Conservation (phyloP, 2,329 filamentous ascomycete genomes). For the Colletotrichum lindemuthianum region DNA sequence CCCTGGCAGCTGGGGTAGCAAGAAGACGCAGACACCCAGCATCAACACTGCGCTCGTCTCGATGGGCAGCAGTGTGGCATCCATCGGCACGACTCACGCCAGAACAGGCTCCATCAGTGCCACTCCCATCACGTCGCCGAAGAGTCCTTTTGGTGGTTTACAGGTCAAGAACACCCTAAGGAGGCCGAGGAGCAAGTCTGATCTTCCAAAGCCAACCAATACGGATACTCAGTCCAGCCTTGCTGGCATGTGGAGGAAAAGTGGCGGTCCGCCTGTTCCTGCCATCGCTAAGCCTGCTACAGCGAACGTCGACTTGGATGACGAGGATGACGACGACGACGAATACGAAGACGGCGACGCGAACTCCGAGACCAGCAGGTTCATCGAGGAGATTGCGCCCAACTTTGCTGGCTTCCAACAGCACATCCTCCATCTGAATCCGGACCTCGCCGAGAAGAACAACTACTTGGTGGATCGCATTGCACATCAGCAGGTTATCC, state of each 20-base stretch:
- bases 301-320: conserved; percentile 43
- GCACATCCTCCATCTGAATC: conserved; percentile 79
- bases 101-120: conserved; percentile 70
- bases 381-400: conserved; percentile 75
- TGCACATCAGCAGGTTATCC: conserved; percentile 79
- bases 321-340: conserved; percentile 71
- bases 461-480: conserved; percentile 80
- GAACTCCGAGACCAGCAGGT: conserved; percentile 68
- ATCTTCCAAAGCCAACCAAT: conserved; percentile 53
- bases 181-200: conserved; percentile 66
- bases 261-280: conserved; percentile 64
- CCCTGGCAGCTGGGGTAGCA: conserved; percentile 59
- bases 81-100: conserved; percentile 66
- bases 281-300: conserved; percentile 50
- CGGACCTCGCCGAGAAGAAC: conserved; percentile 66
- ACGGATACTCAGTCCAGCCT: conserved; percentile 50
- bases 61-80: conserved; percentile 64
- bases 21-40: conserved; percentile 62
- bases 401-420: conserved; percentile 80
- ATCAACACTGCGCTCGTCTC: conserved; percentile 68
- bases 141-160: conserved; percentile 57
- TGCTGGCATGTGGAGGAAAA: conserved; percentile 61
- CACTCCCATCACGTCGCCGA: conserved; percentile 63
- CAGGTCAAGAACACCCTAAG: conserved; percentile 60
- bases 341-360: conserved; percentile 69